Base-by-base conservation (phyloP, 148 eudicot genomes). In the Salicornia ramosissima region DNA sequence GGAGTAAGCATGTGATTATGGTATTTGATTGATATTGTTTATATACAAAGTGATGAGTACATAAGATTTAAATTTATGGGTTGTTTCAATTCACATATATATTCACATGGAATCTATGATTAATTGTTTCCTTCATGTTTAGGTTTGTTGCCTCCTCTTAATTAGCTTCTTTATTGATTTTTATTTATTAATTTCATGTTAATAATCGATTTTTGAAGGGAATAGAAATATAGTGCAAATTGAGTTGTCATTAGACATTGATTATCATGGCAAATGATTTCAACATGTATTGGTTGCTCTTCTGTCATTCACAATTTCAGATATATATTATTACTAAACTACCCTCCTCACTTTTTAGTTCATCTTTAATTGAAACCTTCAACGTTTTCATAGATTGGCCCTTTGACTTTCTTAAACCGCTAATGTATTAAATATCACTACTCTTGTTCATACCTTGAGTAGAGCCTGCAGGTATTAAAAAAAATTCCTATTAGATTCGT, bases 171-270 rank as follows among this genome's bases (percentile, higher is more conserved):
- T n/a, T n/a, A 15, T 59, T 33, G 6, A 13, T 61, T 65, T 1
- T 49, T 47, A 7, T 4, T 46, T n/a, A 29, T 31, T n/a, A n/a
- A n/a, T n/a, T n/a, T n/a, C n/a, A n/a, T n/a, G n/a, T n/a, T n/a
- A n/a, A n/a, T n/a, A n/a, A n/a, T n/a, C n/a, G 64, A 57, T 56
- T 25, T 53, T 42, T 5, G 0, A 12, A 21, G 19, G 24, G 14
- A n/a, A n/a, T n/a, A n/a, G n/a, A 25, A 54, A 54, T 54, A 10
- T 54, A 54, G 59, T 54, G 29, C 59, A 60, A 52, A 40, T 52
- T 55, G 62, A 64, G 76, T 74, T 74, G 71, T 67, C 71, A 58
- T 55, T 58, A 59, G 71, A 47, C 71, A 74, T 58, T 46, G 39
- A 67, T 67, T 52, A 67, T 67, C 4, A 56, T 67, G 71, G 56